Conservation (phyloP, 1,139 yeast genomes). For the Taiozyma onychis region DNA sequence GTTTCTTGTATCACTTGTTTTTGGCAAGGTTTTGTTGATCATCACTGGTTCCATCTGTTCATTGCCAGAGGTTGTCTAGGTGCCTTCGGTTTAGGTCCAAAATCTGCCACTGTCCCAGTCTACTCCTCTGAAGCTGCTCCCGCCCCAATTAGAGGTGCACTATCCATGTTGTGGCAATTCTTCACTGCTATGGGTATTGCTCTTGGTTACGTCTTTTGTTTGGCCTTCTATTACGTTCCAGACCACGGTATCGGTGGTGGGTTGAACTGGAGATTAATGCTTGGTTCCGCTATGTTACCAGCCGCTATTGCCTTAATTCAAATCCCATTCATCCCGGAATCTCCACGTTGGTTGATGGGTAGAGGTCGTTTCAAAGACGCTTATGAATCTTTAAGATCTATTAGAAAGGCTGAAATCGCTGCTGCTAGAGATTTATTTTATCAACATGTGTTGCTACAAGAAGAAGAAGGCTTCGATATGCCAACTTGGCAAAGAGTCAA, state of each 20-base stretch:
- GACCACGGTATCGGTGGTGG: conserved; percentile 42
- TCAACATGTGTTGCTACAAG: conserved; percentile 58
- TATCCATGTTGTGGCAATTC: conserved; percentile 86
- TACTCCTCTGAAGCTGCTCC: conserved; percentile 81
- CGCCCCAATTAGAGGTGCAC: conserved; percentile 67
- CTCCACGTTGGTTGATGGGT: conserved; percentile 79
- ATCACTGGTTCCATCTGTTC: conserved; percentile 66
- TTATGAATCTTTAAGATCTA: conserved; percentile 41
- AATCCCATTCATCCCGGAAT: conserved; percentile 69
- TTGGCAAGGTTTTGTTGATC: conserved; percentile 70
- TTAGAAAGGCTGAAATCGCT: conserved; percentile 48
- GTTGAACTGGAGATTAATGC: conserved; percentile 75
- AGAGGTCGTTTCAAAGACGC: conserved; percentile 55
- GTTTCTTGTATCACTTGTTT: conserved; percentile 65
- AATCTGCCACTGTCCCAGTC: conserved; percentile 77
- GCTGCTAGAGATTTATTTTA: conserved; percentile 78
- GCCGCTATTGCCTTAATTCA: conserved; percentile 63
- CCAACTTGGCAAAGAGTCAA: conserved; percentile 48
- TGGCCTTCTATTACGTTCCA: conserved; percentile 52
- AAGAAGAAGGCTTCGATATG: conserved; percentile 53
- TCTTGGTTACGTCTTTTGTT: conserved; percentile 67
- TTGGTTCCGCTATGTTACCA: conserved; percentile 73
- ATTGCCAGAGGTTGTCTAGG: conserved; percentile 70
- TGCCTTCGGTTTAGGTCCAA: conserved; percentile 68
- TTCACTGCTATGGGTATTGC: conserved; percentile 86